Conservation (phyloP, 768 basidiomycete genomes). For the Lentinula boryana region DNA sequence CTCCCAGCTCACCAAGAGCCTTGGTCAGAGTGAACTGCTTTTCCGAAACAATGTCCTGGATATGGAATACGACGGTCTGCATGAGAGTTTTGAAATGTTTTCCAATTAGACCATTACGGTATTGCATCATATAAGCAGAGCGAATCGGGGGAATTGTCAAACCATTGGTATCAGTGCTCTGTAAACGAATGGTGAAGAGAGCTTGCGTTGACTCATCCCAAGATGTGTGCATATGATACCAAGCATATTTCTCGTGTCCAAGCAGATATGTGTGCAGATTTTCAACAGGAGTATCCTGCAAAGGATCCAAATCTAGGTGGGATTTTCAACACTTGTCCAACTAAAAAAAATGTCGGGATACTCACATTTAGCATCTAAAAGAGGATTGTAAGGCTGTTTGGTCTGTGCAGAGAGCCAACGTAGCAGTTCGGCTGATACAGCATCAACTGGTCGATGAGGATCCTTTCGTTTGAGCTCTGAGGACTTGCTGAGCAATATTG, state of each 20-base stretch:
- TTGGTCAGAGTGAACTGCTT: conserved; percentile 17
- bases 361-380: conserved; percentile 21
- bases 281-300: not conserved
- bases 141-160: conserved; percentile 26
- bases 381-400: conserved; percentile 21
- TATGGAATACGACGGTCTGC: conserved; percentile 31
- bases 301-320: conserved; percentile 6
- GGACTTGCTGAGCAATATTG: too few relatives aligned
- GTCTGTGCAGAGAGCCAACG: conserved; percentile 19
- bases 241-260: conserved; percentile 34
- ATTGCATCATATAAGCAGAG: conserved; percentile 9
- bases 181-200: conserved; percentile 22
- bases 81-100: conserved; percentile 33
- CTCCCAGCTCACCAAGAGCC: conserved; percentile 25
- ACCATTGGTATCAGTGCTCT: conserved; percentile 23
- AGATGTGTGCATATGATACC: conserved; percentile 26
- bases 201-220: conserved; percentile 22
- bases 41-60: conserved; percentile 23
- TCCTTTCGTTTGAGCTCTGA: not conserved
- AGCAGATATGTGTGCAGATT: conserved; percentile 36
- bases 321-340: too few relatives aligned
- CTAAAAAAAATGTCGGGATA: not conserved
- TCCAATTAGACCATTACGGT: conserved; percentile 39
- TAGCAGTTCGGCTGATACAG: conserved; percentile 20
- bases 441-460: conserved; percentile 3